phyloP scores from a whole-genome alignment of 225 moss, liverwort and hornwort genomes.

The Antitrichia curtipendula region DNA sequence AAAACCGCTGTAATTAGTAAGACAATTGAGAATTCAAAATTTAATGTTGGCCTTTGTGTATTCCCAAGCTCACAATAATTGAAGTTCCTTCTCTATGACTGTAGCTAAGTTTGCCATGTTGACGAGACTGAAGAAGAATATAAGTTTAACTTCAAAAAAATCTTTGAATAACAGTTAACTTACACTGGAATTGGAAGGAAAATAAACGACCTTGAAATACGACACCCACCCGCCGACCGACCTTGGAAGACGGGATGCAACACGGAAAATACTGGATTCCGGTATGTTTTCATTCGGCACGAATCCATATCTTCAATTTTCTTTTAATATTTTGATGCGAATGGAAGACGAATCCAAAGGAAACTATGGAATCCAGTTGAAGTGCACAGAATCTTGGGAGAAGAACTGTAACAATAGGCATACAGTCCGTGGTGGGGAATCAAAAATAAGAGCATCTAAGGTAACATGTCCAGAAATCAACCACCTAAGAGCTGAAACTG shows the following conservation, averaged over 20 bases:
- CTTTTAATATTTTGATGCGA: background rate
- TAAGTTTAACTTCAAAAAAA: too few species aligned
- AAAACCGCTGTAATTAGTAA: background rate
- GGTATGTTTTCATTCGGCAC: background rate
- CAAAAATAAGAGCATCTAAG: background rate
- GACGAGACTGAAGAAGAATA: background rate
- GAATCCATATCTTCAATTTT: background rate
- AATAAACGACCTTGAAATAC: background rate
- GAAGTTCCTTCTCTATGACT: background rate
- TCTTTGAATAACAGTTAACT: background rate
- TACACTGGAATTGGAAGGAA: background rate
- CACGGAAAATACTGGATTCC: background rate
- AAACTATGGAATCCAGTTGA: background rate
- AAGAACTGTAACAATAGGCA: background rate
- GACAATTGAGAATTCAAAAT: background rate
- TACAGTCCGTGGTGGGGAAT: background rate
- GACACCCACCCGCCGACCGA: background rate
- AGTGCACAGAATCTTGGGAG: background rate
- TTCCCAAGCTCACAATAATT: background rate
- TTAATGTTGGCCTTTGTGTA: background rate
- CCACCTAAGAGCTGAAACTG: too few species aligned
- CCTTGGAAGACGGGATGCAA: background rate
- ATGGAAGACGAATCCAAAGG: background rate
- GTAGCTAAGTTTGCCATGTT: background rate
- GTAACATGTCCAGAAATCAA: too few species aligned